Evolutionary conservation across 2,329 filamentous ascomycete species (phyloP), one percentile per base, ranked within the genome.

Genomic region (Blastomyces parvus): DNA sequence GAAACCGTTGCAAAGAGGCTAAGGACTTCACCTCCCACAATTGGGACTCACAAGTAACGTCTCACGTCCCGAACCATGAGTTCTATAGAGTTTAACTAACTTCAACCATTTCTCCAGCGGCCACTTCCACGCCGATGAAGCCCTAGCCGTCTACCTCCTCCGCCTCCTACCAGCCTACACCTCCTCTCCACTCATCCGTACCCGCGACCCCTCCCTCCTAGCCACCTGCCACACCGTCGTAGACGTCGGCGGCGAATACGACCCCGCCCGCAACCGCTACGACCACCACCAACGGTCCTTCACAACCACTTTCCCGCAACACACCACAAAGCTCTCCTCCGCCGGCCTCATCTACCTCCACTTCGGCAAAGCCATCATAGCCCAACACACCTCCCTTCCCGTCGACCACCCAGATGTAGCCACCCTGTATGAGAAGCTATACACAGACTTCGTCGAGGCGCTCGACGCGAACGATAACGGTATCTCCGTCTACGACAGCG

Each of bases 61-160:
- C 40, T 7, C 40, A 42, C 40, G 3, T 2, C 40, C 17, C 14
- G 9, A 25, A 2, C 46, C 27, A 9, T 33, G 5, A 33, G 33
- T 36, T 36, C 33, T 36, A 36, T 36, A 36, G 9, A 36, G 2
- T 50, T 4, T 11, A 25, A 9, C 46, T 46, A 63, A 44, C 60
- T 66, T 33, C 33, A 66, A 65, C 58, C 33, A 36, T 2, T 27
- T 25, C 1, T 46, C 33, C 66, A 84, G 82, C 79, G 94, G 94
- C 69, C 91, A 97, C 82, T 99, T 99, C 84, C 94, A 99, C 81
- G 94, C 94, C 75, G 94, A 99, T 77, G 94, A 99, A 81, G 93
- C 94, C 65, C 86, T 99, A 53, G 94, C 94, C 64, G 92, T 99
- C 67, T 91, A 96, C 82, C 91, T 99, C 82, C 89, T 99, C 69